Evolutionary conservation across 768 basidiomycete genomes (phyloP).

Genomic region (Mrakia hoshinonis): DNA sequence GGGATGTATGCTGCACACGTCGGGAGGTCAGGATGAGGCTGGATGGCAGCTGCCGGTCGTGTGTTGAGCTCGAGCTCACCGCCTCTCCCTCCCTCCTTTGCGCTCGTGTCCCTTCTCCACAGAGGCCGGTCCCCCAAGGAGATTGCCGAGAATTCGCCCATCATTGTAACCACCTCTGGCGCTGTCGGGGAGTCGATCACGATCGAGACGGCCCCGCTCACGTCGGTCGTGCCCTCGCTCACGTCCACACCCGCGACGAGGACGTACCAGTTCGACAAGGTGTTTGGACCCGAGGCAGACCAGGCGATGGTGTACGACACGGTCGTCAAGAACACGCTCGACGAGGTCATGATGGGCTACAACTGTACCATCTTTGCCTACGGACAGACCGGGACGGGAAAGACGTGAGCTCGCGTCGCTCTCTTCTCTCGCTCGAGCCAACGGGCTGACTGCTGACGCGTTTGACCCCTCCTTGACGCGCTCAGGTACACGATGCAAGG

Average conservation of each 20-base stretch:
- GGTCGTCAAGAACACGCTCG: constrained; percentile 83
- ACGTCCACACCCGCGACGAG: constrained; percentile 30
- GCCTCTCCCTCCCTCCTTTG: not conserved
- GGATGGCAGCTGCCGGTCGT: too few species aligned
- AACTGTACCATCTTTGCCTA: constrained; percentile 91
- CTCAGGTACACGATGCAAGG: constrained; percentile 89
- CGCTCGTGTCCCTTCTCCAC: not conserved
- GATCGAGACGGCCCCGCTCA: constrained; percentile 54
- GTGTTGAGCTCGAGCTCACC: not conserved
- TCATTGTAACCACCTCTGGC: constrained; percentile 70
- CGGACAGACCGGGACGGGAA: constrained; percentile 96
- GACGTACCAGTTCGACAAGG: constrained; percentile 89
- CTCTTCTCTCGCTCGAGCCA: not conserved
- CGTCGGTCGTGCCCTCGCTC: constrained; percentile 36
- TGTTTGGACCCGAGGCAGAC: constrained; percentile 94
- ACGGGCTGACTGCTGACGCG: not conserved
- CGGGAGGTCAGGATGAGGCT: not conserved
- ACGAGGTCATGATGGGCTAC: constrained; percentile 89
- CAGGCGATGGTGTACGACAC: constrained; percentile 89
- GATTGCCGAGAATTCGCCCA: constrained; percentile 73
- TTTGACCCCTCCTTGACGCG: not conserved
- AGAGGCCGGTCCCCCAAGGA: constrained; percentile 68
- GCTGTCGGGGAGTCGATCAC: constrained; percentile 66
- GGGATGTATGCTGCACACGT: not conserved
- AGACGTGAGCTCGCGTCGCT: constrained; percentile 61